Conservation (phyloP, 306 rosid genomes). For the Pyrus pyrifolia region DNA sequence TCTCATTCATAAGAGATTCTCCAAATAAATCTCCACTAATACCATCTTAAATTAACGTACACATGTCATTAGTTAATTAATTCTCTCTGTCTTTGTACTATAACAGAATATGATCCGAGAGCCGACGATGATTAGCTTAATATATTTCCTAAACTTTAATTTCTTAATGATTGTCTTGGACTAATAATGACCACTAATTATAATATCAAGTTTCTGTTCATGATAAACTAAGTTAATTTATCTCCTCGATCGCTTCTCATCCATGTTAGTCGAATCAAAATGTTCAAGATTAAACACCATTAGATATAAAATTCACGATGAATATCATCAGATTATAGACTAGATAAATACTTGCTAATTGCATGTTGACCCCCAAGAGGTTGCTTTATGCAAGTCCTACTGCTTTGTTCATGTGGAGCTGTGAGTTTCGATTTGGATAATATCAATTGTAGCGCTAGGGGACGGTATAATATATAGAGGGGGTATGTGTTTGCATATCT, state of each 20-base stretch:
- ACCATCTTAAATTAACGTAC: not conserved
- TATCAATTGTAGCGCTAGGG: not conserved
- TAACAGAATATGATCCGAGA: not conserved
- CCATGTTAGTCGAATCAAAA: not conserved
- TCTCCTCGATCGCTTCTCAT: not conserved
- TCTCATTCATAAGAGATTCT: not conserved
- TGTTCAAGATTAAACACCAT: no score
- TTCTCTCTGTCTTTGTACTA: constrained; percentile 3
- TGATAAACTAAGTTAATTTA: not conserved
- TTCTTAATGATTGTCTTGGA: not conserved
- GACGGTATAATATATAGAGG: no score
- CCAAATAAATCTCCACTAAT: constrained; percentile 7
- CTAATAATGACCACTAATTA: constrained; percentile 1
- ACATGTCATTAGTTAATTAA: not conserved
- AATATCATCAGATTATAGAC: no score
- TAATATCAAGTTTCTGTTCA: not conserved
- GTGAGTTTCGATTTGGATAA: not conserved
- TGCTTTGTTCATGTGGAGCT: not conserved
- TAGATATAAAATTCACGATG: no score
- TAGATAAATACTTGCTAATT: no score
- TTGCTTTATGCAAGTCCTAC: no score
- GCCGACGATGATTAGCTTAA: constrained; percentile 20
- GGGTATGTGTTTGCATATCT: no score
- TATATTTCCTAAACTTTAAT: not conserved
- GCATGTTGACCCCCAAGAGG: no score